Evolutionary conservation across 495 filamentous ascomycete species (phyloP).

Genomic region (Penicillium verhagenii): DNA sequence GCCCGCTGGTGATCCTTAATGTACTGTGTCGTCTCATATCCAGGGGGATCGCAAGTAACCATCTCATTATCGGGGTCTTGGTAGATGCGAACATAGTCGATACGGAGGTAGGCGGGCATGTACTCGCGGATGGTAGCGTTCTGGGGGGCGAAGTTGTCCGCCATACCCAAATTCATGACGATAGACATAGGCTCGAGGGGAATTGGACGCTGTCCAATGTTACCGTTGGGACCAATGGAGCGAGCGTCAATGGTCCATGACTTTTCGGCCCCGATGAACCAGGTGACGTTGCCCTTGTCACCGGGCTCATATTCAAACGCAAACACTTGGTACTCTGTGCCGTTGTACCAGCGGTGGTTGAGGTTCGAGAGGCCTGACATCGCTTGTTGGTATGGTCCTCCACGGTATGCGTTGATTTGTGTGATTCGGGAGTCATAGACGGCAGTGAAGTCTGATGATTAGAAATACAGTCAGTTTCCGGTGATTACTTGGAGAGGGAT

Average conservation of each 20-base stretch:
- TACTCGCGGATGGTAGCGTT: conserved; percentile 53
- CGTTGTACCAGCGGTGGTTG: conserved; percentile 77
- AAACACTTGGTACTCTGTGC: conserved; percentile 68
- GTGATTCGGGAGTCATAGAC: conserved; percentile 61
- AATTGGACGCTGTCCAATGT: conserved; percentile 67
- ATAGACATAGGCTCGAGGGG: conserved; percentile 70
- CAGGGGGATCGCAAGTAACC: conserved; percentile 70
- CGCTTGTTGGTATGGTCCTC: conserved; percentile 71
- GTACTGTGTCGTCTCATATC: conserved; percentile 69
- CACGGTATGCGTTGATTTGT: conserved; percentile 62
- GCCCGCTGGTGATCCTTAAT: conserved; percentile 62
- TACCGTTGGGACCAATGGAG: conserved; percentile 69
- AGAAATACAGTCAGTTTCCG: background rate
- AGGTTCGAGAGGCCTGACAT: conserved; percentile 69
- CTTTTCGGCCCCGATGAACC: conserved; percentile 64
- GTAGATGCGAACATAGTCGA: conserved; percentile 77
- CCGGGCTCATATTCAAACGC: conserved; percentile 74
- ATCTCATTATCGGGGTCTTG: conserved; percentile 58
- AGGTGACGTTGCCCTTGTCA: conserved; percentile 56
- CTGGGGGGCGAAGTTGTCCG: conserved; percentile 61
- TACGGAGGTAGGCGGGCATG: conserved; percentile 66
- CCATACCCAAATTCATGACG: conserved; percentile 74
- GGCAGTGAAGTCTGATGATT: conserved; percentile 52
- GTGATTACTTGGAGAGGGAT: background rate
- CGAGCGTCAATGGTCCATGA: conserved; percentile 67